Evolutionary conservation across 257 asterid genomes (phyloP).

Genomic region (Ehretia macrophylla): DNA sequence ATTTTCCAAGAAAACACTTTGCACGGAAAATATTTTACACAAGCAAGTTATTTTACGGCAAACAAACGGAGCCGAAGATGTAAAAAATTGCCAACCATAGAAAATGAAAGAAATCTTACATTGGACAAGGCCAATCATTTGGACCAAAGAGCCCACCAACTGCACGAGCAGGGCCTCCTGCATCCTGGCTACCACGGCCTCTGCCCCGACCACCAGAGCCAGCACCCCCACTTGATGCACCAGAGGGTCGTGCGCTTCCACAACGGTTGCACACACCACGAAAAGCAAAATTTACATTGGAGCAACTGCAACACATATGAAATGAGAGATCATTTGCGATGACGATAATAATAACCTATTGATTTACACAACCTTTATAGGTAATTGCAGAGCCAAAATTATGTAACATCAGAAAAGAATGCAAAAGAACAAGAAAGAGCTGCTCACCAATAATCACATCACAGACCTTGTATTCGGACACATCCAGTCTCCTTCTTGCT

Average conservation of each 20-base stretch:
- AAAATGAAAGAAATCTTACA: slow-evolving; percentile 41
- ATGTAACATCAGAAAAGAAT: slow-evolving; percentile 1
- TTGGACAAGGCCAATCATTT: slow-evolving; percentile 99
- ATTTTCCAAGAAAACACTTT: too few species aligned
- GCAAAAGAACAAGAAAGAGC: slow-evolving; percentile 65
- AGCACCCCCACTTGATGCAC: slow-evolving; percentile 69
- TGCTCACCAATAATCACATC: slow-evolving; percentile 96
- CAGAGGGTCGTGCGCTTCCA: slow-evolving; percentile 96
- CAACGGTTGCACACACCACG: slow-evolving; percentile 99
- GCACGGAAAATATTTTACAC: too few species aligned
- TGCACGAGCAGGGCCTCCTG: slow-evolving; percentile 58
- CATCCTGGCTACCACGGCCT: slow-evolving; percentile 70
- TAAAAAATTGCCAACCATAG: too few species aligned
- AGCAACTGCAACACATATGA: slow-evolving; percentile 63
- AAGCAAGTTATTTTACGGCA: too few species aligned
- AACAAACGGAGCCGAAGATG: too few species aligned
- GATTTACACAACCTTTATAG: neutral
- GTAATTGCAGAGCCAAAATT: neutral
- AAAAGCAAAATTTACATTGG: slow-evolving; percentile 96
- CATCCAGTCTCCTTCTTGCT: slow-evolving; percentile 96
- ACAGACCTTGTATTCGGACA: slow-evolving; percentile 99
- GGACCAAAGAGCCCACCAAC: slow-evolving; percentile 93
- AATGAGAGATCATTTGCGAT: slow-evolving; percentile 1
- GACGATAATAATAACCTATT: neutral
- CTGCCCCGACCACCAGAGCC: slow-evolving; percentile 89